Conservation (phyloP, 1,284 basidiomycete species). For the Naganishia liquefaciens region DNA sequence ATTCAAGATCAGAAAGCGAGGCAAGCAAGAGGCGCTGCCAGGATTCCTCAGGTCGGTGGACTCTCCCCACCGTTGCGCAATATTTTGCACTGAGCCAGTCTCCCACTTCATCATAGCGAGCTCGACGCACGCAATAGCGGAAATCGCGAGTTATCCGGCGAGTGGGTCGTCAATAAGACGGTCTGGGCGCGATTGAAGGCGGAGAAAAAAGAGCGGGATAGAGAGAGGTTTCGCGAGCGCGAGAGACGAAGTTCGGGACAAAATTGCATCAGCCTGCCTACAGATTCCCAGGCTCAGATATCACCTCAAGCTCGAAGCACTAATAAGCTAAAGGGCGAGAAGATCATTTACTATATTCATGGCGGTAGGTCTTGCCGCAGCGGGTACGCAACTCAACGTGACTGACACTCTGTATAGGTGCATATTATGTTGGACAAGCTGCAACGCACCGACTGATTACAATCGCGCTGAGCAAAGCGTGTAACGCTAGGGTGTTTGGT, state of each 20-base stretch:
- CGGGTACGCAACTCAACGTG: neutral
- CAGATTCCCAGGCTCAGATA: neutral
- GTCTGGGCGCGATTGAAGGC: constrained; percentile 85
- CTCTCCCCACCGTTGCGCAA: neutral
- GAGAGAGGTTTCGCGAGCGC: constrained; percentile 9
- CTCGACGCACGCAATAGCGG: constrained; percentile 77
- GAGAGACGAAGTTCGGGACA: constrained; percentile 11
- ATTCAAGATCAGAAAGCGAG: constrained; percentile 77
- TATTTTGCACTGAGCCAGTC: neutral
- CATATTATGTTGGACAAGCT: constrained; percentile 91
- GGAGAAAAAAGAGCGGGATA: constrained; percentile 65
- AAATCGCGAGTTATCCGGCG: constrained; percentile 78
- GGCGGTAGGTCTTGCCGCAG: constrained; percentile 64
- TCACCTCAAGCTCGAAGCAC: constrained; percentile 10
- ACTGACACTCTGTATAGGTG: constrained; percentile 59
- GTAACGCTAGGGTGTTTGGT: constrained; percentile 93
- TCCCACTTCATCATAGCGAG: constrained; percentile 51
- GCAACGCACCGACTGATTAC: constrained; percentile 92
- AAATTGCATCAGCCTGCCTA: neutral
- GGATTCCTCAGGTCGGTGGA: constrained; percentile 43
- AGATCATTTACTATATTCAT: constrained; percentile 89
- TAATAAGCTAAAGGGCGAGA: constrained; percentile 58
- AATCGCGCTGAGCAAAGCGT: constrained; percentile 85
- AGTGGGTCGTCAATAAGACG: constrained; percentile 92
- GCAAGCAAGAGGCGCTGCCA: constrained; percentile 60